phyloP scores from a whole-genome alignment of 305 asterid genomes.

The Ajuga reptans region DNA sequence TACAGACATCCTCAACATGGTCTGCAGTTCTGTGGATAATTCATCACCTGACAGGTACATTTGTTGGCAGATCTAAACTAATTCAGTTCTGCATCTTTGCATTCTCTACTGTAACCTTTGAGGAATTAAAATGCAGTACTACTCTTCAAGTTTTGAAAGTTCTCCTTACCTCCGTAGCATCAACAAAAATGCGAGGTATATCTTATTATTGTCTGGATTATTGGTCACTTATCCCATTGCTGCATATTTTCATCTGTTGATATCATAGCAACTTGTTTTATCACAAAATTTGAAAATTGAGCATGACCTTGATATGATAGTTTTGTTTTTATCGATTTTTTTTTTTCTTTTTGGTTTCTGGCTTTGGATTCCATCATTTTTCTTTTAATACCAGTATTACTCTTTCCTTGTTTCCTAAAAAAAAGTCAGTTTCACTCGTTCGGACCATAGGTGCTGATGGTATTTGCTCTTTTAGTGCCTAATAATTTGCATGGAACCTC shows the following conservation, averaged over 20 bases:
- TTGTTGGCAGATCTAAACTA: slow-evolving; percentile 12
- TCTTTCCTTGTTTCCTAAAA: neutral
- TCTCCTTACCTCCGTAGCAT: slow-evolving; percentile 92
- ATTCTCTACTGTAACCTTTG: slow-evolving; percentile 26
- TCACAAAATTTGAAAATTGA: neutral
- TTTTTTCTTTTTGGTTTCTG: neutral
- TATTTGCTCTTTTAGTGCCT: neutral
- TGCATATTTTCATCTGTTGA: neutral
- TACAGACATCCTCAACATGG: slow-evolving; percentile 79
- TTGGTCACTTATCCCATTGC: slow-evolving; percentile 8
- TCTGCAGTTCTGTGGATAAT: slow-evolving; percentile 86
- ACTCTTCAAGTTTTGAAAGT: slow-evolving; percentile 96
- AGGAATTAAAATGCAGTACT: slow-evolving; percentile 59
- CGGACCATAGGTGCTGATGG: neutral
- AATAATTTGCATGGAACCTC: neutral
- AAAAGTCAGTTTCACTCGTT: no score
- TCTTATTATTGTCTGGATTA: slow-evolving; percentile 19
- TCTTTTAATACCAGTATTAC: neutral
- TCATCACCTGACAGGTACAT: slow-evolving; percentile 91
- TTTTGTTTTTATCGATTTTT: neutral
- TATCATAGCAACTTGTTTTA: neutral
- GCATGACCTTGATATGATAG: neutral
- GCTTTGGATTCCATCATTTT: neutral
- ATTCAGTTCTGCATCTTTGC: slow-evolving; percentile 19
- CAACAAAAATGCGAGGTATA: slow-evolving; percentile 85